These are phyloP conservation scores for Globisporangium echinulatum DNA, from an alignment of 352 stramenopile genomes.

Conservation along the genomic window DNA sequence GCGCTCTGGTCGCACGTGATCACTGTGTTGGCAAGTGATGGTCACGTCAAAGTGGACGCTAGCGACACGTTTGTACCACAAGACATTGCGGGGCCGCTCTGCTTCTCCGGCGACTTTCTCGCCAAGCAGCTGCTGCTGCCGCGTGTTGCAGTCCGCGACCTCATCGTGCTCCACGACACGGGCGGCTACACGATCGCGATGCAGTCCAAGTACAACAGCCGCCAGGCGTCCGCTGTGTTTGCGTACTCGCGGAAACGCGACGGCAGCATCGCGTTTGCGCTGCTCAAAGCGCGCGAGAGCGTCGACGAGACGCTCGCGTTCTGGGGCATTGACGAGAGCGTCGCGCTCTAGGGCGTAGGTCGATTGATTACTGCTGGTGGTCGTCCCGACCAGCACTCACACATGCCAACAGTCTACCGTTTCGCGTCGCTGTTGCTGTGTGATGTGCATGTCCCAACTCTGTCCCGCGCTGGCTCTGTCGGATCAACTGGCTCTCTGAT, in stretches of 20 bases:
- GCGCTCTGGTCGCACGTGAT: slow-evolving; percentile 81
- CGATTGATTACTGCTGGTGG: background rate
- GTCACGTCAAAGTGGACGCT: slow-evolving; percentile 30
- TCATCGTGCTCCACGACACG: slow-evolving; percentile 82
- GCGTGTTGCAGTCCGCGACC: slow-evolving; percentile 66
- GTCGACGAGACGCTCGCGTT: slow-evolving; percentile 58
- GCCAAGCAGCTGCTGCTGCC: slow-evolving; percentile 67
- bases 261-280: slow-evolving; percentile 33
- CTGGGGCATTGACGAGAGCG: slow-evolving; percentile 52
- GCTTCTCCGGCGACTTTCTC: slow-evolving; percentile 90
- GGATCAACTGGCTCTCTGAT: background rate
- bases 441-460: too few relatives aligned
- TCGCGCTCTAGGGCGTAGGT: slow-evolving; percentile 20
- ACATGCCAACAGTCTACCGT: too few relatives aligned
- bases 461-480: too few relatives aligned
- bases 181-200: slow-evolving; percentile 87
- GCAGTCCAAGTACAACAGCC: slow-evolving; percentile 87
- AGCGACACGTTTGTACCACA: slow-evolving; percentile 41
- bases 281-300: slow-evolving; percentile 65
- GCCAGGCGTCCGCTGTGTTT: slow-evolving; percentile 58
- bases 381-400: too few relatives aligned
- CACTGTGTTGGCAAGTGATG: slow-evolving; percentile 52
- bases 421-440: too few relatives aligned
- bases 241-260: slow-evolving; percentile 33
- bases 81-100: slow-evolving; percentile 89